Base-by-base conservation (phyloP, 2,329 filamentous ascomycete species). In the Fusarium cyanostomum region DNA sequence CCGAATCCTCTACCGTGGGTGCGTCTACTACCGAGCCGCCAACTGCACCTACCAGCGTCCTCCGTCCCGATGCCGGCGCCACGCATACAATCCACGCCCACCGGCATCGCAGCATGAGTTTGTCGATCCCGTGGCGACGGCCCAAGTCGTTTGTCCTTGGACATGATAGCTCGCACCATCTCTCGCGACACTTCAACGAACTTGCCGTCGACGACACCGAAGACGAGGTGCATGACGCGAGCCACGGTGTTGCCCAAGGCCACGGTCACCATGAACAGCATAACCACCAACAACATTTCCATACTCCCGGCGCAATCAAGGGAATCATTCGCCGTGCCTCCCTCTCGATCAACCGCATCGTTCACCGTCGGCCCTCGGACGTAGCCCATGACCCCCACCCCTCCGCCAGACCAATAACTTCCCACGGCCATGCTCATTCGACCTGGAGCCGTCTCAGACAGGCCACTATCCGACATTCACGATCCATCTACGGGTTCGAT, bases 241-340 rank as follows among this genome's bases (percentile, higher is more conserved):
- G 55, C 16, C 58, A 56, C 15, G 59, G 59, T 30, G 62, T 74
- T 46, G 64, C 66, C 59, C 67, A 74, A n/a, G 43, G 55, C 44
- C 62, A 69, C 13, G 58, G 54, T 28, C 55, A 69, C 33, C 59
- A 61, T 27, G 62, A 64, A 37, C 60, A 74, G 44, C 66, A 70
- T 55, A 68, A 74, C 15, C 68, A 69, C 46, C 64, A 68, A 52
- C 69, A 73, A 12, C 58, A 66, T 24, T 64, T 67, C 12, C 70
- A 70, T 39, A 52, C 64, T 5, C 65, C 74, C 1, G 72, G 72
- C 42, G 75, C 76, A 42, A 71, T 87, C 54, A 84, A 81, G 70
- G 80, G 81, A 43, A 83, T 82, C 61, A 77, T 87, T 45, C 81
- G 84, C 21, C 78, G 85, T 9, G 85, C 85, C 1, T 87, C 85